Percentiles rank a stretch among this genome's conserved stretches.
Evolutionary conservation across 1,284 basidiomycete species (phyloP).

Genomic region (Boletellus deceptivus): DNA sequence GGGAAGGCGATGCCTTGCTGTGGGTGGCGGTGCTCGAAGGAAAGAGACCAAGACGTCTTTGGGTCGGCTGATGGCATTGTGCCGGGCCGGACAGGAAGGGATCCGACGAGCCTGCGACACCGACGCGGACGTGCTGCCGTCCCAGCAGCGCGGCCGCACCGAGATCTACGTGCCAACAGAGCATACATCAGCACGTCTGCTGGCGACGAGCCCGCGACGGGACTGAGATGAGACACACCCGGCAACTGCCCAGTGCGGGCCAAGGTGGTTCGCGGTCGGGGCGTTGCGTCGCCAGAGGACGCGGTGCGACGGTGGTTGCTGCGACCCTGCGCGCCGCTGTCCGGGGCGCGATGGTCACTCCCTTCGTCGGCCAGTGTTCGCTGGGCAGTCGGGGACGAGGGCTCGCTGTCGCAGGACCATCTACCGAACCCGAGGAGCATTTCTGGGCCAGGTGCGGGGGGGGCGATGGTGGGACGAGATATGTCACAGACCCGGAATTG

Average conservation of each 20-base stretch:
- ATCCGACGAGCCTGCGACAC: conserved; percentile 8
- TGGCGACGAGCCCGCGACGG: not conserved
- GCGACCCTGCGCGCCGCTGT: conserved; percentile 11
- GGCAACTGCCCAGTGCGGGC: conserved; percentile 15
- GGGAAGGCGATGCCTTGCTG: conserved; percentile 14
- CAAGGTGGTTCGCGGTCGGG: conserved; percentile 18
- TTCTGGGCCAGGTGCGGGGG: conserved; percentile 1
- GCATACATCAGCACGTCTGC: conserved; percentile 10
- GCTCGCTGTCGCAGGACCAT: conserved; percentile 25
- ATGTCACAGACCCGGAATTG: conserved; percentile 22
- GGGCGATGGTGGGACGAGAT: not conserved
- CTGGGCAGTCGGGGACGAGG: conserved; percentile 15
- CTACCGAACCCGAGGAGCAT: conserved; percentile 26
- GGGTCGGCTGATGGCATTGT: conserved; percentile 10
- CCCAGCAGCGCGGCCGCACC: conserved; percentile 3
- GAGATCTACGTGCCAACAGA: conserved; percentile 7
- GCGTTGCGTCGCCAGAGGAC: conserved; percentile 27
- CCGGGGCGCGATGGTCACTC: not conserved
- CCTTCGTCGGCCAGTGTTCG: conserved; percentile 8
- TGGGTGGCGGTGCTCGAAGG: conserved; percentile 16
- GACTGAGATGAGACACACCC: conserved; percentile 11
- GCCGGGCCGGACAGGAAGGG: conserved; percentile 13
- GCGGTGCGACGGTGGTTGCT: conserved; percentile 29
- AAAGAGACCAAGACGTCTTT: conserved; percentile 24
- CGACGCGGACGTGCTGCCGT: conserved; percentile 10